Base-by-base conservation (phyloP, 768 basidiomycete species). In the Termitomyces sp. region DNA sequence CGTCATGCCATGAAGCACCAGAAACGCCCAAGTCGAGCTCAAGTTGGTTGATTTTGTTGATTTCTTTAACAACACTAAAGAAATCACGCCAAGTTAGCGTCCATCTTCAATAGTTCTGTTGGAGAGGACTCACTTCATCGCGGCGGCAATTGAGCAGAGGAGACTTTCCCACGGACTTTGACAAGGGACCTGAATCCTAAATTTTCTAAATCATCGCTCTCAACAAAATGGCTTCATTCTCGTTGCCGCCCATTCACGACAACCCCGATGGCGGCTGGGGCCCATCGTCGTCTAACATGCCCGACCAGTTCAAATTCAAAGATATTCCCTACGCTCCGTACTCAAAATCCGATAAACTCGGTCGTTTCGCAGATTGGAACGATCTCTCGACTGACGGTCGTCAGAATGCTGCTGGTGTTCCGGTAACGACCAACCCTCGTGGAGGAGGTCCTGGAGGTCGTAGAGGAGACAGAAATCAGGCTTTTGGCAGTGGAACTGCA, bases 291-390 rank as follows among this genome's bases (percentile, higher is more conserved):
- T 82, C 78, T 2, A 89, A 91, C 73, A 79, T 96, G 25, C 95
- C 96, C 1, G 81, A 89, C 49, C 88, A 94, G 65, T 98, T 96
- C 79, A 95, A 96, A 77, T 97, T 97, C 84, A 94, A 93, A 75
- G 97, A 98, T 68, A 97, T 98, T 62, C 97, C 97, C 50, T 99
- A 98, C 71, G 96, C 96, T 0, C 96, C 96, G 5, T 98, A 93
- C 83, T 94, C 94, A 77, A 99, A 99, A 86, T 88, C 93, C 42
- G 97, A 99, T 82, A 98, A 98, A 75, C 88, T 99, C 59, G 94
- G 94, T 57, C 89, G 96, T 57, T 92, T 99, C 70, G 96, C 96
- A 52, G 96, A 99, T 79, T 99, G 96, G 96, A 93, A 94, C 74
- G 92, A 94, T 72, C 75, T 86, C 31, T 82, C 87, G 36, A 71